These are phyloP conservation scores for Apiospora marii DNA, from an alignment of 2,329 filamentous ascomycete genomes.

Conservation along the genomic window DNA sequence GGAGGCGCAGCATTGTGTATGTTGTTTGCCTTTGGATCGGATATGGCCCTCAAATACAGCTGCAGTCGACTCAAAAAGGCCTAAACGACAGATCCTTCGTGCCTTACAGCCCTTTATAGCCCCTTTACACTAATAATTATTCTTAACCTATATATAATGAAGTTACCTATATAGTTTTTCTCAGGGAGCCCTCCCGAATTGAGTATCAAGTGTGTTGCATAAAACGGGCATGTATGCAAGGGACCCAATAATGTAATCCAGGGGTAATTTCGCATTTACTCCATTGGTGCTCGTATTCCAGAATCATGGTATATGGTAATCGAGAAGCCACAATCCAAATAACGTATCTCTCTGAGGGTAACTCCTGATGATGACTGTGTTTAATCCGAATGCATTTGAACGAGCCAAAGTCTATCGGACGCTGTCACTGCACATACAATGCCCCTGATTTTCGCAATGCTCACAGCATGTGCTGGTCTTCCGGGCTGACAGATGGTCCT, in stretches of 20 bases:
- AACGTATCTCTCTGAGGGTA: background rate
- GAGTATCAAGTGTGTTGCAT: background rate
- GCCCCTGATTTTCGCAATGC: background rate
- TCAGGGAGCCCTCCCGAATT: background rate
- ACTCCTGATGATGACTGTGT: background rate
- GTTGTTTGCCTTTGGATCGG: background rate
- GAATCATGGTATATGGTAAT: too few relatives aligned
- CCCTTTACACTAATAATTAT: background rate
- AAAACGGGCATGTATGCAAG: background rate
- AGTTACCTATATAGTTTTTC: too few relatives aligned
- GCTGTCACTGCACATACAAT: background rate
- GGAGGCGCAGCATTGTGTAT: constrained; percentile 4
- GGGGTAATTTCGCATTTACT: background rate
- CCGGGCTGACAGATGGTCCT: background rate
- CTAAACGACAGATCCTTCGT: background rate
- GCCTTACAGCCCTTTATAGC: too few relatives aligned
- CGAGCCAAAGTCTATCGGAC: background rate
- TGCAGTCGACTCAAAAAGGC: background rate
- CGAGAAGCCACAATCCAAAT: background rate
- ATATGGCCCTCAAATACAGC: background rate
- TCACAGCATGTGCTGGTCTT: background rate
- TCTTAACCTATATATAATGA: background rate
- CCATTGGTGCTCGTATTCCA: background rate
- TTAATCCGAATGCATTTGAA: background rate
- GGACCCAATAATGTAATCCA: background rate